These are phyloP conservation scores for Chondrostereum purpureum DNA, from an alignment of 1,284 basidiomycete genomes.

Conservation along the genomic window DNA sequence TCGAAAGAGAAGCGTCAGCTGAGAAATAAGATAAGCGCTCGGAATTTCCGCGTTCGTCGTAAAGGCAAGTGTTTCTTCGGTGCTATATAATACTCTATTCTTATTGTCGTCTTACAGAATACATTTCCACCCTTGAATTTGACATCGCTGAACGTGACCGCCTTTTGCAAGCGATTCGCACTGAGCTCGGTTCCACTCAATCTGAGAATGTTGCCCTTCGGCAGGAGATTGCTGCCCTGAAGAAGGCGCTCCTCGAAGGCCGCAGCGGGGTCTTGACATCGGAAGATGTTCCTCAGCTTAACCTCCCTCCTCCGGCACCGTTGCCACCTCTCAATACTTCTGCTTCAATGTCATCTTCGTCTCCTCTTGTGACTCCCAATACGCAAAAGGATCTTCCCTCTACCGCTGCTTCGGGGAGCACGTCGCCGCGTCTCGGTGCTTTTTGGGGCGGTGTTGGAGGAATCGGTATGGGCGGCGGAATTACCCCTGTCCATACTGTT, in stretches of 20 bases:
- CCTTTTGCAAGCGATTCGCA: slow-evolving; percentile 82
- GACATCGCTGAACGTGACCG: slow-evolving; percentile 91
- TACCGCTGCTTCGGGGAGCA: slow-evolving; percentile 22
- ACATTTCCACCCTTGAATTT: slow-evolving; percentile 88
- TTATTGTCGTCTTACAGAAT: slow-evolving; percentile 61
- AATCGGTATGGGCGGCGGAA: slow-evolving; percentile 46
- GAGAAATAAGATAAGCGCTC: slow-evolving; percentile 93
- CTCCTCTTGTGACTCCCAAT: slow-evolving; percentile 57
- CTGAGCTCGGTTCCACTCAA: slow-evolving; percentile 74
- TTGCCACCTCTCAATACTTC: slow-evolving; percentile 21
- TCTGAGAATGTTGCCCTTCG: slow-evolving; percentile 83
- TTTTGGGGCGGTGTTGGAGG: slow-evolving; percentile 72
- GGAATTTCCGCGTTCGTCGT: slow-evolving; percentile 89
- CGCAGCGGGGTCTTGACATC: slow-evolving; percentile 27
- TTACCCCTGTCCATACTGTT: slow-evolving; percentile 82
- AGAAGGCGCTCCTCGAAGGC: slow-evolving; percentile 70
- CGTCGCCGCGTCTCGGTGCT: slow-evolving; percentile 23
- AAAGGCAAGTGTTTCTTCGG: slow-evolving; percentile 72
- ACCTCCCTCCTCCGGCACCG: slow-evolving; percentile 42
- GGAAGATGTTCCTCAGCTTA: slow-evolving; percentile 22
- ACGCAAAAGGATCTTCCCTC: slow-evolving; percentile 75
- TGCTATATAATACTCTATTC: slow-evolving; percentile 13
- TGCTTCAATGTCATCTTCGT: slow-evolving; percentile 18
- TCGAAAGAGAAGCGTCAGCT: slow-evolving; percentile 96
- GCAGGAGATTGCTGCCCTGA: slow-evolving; percentile 79